Evolutionary conservation across 331 rosid genomes (phyloP), one percentile per base, ranked within the genome.

Genomic region (Arachis monticola): DNA sequence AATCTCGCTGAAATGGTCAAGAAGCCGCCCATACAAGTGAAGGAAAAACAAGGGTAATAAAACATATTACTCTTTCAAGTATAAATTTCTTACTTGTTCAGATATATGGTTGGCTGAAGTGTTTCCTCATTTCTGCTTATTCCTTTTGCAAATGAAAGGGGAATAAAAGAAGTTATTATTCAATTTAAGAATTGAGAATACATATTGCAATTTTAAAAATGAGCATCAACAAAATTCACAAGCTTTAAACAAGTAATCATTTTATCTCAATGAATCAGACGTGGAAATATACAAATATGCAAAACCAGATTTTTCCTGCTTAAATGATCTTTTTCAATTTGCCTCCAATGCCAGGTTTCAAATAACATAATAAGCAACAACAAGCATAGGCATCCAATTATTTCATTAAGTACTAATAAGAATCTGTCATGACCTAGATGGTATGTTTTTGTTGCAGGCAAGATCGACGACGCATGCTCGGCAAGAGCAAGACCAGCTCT

Each of bases 401-500:
- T 12, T 60, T 11, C 5, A 55, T 56, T 45, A 73, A 32, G 59
- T 53, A 9, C 57, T 0, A 52, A 58, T 46, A 74, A 31, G 52
- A 13, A 13, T 73, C 67, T 12, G 70, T 72, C 79, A 87, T 76
- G 77, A 95, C 99, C 99, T 60, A 95, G 76, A 90, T 95, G 99
- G 75, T 92, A 95, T 1, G 87, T 86, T 83, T 83, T 95, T 63
- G 89, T 82, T 58, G 99, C 90, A 3, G 99, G 97, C 88, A 92
- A 83, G 72, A 94, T 68, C 8, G 92, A 83, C 2, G 92, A 71
- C 8, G 97, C 99, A 38, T 88, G 85, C 74, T 94, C 99, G 12
- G 91, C 92, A 72, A 94, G 93, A 68, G 93, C 97, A 68, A 90
- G 83, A 64, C 99, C 99, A 60, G 99, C 99, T 84, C 93, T 87